Base-by-base conservation (phyloP, 345 rosid species). In the Acer negundo region DNA sequence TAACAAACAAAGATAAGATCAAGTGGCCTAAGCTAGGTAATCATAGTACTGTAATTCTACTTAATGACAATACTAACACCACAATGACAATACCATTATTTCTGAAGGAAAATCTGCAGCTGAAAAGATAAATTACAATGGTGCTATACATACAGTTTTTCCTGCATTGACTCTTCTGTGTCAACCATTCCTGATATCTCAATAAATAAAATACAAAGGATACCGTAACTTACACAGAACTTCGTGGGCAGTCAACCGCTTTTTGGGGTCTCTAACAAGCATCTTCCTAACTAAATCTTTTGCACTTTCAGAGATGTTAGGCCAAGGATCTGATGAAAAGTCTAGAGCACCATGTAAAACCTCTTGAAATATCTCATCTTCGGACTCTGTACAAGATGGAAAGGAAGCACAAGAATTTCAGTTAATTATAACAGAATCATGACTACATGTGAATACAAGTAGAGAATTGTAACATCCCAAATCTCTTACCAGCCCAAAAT, bases 301-400 rank as follows among this genome's bases (percentile, higher is more conserved):
- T 9, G 97, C 99, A 72, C 91, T 86, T 40, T 84, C 90, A 23
- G 99, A 88, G 40, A 95, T 91, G 1, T 84, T 74, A 82, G 98
- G 96, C 99, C 99, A 95, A 31, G 99, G 99, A 79, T 90, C 88
- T 62, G 95, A 87, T 70, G 89, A 69, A 78, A 95, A 88, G 87
- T 95, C 97, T 75, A 93, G 89, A 26, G 82, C 85, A 70, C 96
- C 99, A 7, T 86, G 82, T 64, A 93, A 80, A 82, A 95, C 97
- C 87, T 95, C 96, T 11, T 84, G 82, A 70, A 93, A 93, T 73
- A 95, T 89, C 55, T 90, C 98, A 17, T 87, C 86, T 83, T 95
- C 99, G n/a, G 83, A 82, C 80, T 95, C 99, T 93, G 73, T 19
- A 64, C 23, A 51, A 62, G 26, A 15, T 15, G 44, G 9, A 6